Evolutionary conservation across 2,329 filamentous ascomycete genomes (phyloP), one percentile per base, ranked within the genome.

Genomic region (Paracoccidioides lutzii): DNA sequence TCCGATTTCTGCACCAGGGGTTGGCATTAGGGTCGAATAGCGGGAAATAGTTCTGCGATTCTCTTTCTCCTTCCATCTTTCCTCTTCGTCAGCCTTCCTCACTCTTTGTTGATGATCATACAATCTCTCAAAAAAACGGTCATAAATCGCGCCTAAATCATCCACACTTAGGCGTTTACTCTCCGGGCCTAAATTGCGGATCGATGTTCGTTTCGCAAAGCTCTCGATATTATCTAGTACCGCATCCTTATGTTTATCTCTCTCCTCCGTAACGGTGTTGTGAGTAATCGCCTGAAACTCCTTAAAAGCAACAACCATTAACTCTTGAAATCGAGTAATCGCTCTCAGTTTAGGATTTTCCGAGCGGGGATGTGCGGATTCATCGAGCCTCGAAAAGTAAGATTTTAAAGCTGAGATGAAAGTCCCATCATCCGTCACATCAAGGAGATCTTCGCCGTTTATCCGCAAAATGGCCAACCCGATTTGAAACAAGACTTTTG

Each of bases 221-320:
- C 83, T 95, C 73, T 97, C 93, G 65, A 98, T 97, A 61, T 90
- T 96, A 69, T 90, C 90, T 55, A 98, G 77, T 37, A 98, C 93
- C 0, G 87, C 85, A 66, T 93, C 88, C 71, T 97, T 97, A 72
- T 97, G 94, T 71, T 90, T 95, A 43, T 87, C 78, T 28, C 93
- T 84, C 66, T 94, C 80, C 61, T 97, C 93, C 0, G 86, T 87
- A 58, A 98, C 90, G 52, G 85, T 95, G 66, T 83, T 85, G 67
- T 98, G 91, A 0, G 93, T 98, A 62, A 98, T 95, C 43, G 85
- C 88, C 0, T 91, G 87, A 67, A 98, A 98, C 67, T 98, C 93
- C 64, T 96, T 97, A 74, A 98, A 98, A 0, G 93, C 93, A 22
- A 97, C 93, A 3, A 98, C 93, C 90, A 98, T 97, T 56, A 98